These are phyloP conservation scores for Ilyonectria destructans DNA, from an alignment of 2,329 filamentous ascomycete genomes.

Conservation along the genomic window DNA sequence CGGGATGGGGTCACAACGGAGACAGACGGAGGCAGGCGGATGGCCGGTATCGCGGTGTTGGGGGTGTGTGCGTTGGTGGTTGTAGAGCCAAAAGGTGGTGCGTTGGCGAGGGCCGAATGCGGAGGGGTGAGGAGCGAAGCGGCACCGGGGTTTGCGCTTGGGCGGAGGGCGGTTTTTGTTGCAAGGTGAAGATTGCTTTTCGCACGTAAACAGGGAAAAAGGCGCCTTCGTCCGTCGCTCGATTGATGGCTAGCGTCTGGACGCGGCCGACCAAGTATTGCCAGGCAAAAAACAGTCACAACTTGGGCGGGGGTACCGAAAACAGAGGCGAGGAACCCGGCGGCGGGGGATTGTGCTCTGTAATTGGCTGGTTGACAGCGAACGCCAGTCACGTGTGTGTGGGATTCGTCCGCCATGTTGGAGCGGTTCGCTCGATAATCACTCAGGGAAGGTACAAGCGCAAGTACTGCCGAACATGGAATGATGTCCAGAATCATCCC, in stretches of 20 bases:
- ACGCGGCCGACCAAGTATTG: conserved; percentile 27
- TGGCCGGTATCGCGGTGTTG: conserved; percentile 50
- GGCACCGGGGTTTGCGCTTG: conserved; percentile 34
- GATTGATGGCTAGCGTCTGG: conserved; percentile 33
- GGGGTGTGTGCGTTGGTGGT: conserved; percentile 44
- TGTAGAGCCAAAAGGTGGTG: conserved; percentile 39
- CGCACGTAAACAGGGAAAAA: conserved; percentile 30
- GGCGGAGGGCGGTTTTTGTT: conserved; percentile 26
- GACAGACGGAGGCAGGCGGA: conserved; percentile 24
- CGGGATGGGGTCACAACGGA: conserved; percentile 37
- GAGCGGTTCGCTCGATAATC: conserved; percentile 24
- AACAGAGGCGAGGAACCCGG: conserved; percentile 21
- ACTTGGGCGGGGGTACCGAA: conserved; percentile 29
- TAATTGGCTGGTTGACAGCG: conserved; percentile 22
- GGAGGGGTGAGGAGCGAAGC: conserved; percentile 53
- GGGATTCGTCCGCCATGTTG: conserved; percentile 19
- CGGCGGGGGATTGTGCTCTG: conserved; percentile 24
- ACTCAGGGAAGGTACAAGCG: conserved; percentile 24
- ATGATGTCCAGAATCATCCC: not conserved
- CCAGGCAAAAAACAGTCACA: conserved; percentile 31
- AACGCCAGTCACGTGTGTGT: conserved; percentile 23
- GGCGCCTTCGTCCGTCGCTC: conserved; percentile 32
- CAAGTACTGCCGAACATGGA: not conserved
- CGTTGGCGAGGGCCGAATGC: conserved; percentile 53
- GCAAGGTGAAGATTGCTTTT: conserved; percentile 36